Conservation (phyloP, 2,329 filamentous ascomycete species). For the Colletotrichum euphorbiae region DNA sequence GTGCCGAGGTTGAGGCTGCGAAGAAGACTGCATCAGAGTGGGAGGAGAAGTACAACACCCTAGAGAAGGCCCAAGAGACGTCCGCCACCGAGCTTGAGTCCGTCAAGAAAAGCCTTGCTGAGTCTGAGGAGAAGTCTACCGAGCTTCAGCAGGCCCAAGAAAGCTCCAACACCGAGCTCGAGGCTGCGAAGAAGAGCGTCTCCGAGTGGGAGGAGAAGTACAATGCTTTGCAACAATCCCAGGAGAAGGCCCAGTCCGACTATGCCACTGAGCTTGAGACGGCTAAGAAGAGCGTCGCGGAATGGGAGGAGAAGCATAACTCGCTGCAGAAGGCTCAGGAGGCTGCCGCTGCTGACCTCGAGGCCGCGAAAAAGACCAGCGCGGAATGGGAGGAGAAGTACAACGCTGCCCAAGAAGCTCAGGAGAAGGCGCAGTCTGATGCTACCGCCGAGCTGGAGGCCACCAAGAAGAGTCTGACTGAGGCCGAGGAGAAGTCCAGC, state of each 20-base stretch:
- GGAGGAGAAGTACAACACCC: slow-evolving; percentile 43
- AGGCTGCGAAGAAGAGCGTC: slow-evolving; percentile 43
- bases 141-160: slow-evolving; percentile 42
- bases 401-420: slow-evolving; percentile 44
- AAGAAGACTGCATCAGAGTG: slow-evolving; percentile 41
- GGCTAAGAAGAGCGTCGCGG: slow-evolving; percentile 46
- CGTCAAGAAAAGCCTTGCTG: slow-evolving; percentile 33
- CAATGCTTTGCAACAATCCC: slow-evolving; percentile 44
- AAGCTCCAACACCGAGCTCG: slow-evolving; percentile 43
- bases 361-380: slow-evolving; percentile 44
- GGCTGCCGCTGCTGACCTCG: too few species aligned
- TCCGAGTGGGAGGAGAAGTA: slow-evolving; percentile 49
- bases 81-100: slow-evolving; percentile 41
- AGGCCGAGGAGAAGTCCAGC: slow-evolving; percentile 40
- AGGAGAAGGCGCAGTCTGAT: slow-evolving; percentile 45
- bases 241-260: slow-evolving; percentile 46
- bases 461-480: slow-evolving; percentile 46
- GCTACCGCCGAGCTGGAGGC: slow-evolving; percentile 47
- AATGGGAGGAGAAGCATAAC: slow-evolving; percentile 40
- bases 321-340: slow-evolving; percentile 41
- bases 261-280: slow-evolving; percentile 47
- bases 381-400: slow-evolving; percentile 49
- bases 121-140: slow-evolving; percentile 48
- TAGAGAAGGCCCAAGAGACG: slow-evolving; percentile 42
- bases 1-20: slow-evolving; percentile 27